phyloP scores from a whole-genome alignment of 257 asterid species.

The Thymus mandschuricus region DNA sequence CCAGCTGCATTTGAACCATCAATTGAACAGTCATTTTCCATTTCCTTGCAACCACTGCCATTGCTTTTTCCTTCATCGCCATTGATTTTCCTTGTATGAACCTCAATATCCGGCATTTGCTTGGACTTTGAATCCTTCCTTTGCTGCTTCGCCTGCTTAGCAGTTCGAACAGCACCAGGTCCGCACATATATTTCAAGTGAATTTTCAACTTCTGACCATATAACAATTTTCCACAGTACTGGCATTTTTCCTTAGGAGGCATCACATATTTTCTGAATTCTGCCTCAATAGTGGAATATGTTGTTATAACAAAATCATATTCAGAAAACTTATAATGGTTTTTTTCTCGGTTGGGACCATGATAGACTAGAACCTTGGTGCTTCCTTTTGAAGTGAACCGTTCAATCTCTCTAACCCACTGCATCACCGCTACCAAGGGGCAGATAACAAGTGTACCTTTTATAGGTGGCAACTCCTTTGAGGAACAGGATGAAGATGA shows the following conservation, averaged over 20 bases:
- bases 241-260: slow-evolving; percentile 81
- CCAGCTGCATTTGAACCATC: slow-evolving; percentile 42
- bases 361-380: slow-evolving; percentile 82
- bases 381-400: slow-evolving; percentile 82
- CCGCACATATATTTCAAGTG: slow-evolving; percentile 85
- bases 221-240: slow-evolving; percentile 72
- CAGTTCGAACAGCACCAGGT: slow-evolving; percentile 72
- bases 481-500: slow-evolving; percentile 57
- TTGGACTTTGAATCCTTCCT: slow-evolving; percentile 52
- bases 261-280: slow-evolving; percentile 77
- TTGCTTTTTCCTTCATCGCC: slow-evolving; percentile 34
- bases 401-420: slow-evolving; percentile 89
- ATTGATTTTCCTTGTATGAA: slow-evolving; percentile 33
- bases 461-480: slow-evolving; percentile 54
- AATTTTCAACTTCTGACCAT: slow-evolving; percentile 52
- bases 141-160: slow-evolving; percentile 83
- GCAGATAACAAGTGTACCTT: slow-evolving; percentile 88
- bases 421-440: slow-evolving; percentile 92
- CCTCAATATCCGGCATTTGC: slow-evolving; percentile 39
- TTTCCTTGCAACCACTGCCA: slow-evolving; percentile 35
- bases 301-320: slow-evolving; percentile 93
- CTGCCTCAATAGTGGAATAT: slow-evolving; percentile 83
- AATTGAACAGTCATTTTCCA: slow-evolving; percentile 35
- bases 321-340: slow-evolving; percentile 57
- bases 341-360: slow-evolving; percentile 76